Conservation (phyloP, 495 filamentous ascomycete species). For the Tuber umbilicatum region DNA sequence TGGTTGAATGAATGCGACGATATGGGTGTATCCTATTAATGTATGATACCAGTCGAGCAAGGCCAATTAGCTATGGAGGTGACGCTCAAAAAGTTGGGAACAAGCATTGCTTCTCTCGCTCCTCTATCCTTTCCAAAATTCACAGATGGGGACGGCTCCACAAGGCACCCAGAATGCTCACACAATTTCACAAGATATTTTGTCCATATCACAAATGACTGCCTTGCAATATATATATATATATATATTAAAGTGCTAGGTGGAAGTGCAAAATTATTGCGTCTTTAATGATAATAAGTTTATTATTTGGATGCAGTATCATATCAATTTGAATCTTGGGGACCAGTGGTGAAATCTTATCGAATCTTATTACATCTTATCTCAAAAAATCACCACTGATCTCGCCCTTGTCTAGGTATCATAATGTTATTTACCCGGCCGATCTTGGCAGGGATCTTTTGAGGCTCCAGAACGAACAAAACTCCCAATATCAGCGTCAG, state of each 20-base stretch:
- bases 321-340: not conserved
- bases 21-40: not conserved
- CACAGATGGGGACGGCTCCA: not conserved
- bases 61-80: not conserved
- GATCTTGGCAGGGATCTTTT: not conserved
- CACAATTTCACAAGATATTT: not conserved
- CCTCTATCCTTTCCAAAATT: not conserved
- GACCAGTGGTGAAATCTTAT: constrained; percentile 5
- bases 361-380: constrained; percentile 5
- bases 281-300: not conserved
- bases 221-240: not conserved
- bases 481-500: too few species aligned
- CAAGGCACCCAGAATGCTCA: not conserved
- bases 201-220: not conserved
- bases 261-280: constrained; percentile 4
- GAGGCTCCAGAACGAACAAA: not conserved
- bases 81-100: not conserved
- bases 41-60: not conserved
- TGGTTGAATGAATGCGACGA: not conserved
- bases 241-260: not conserved
- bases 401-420: too few species aligned
- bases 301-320: constrained; percentile 5
- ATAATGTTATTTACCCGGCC: not conserved
- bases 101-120: not conserved
- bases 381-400: not conserved